Base-by-base conservation (phyloP, 2,329 filamentous ascomycete genomes). In the Colletotrichum sp. region DNA sequence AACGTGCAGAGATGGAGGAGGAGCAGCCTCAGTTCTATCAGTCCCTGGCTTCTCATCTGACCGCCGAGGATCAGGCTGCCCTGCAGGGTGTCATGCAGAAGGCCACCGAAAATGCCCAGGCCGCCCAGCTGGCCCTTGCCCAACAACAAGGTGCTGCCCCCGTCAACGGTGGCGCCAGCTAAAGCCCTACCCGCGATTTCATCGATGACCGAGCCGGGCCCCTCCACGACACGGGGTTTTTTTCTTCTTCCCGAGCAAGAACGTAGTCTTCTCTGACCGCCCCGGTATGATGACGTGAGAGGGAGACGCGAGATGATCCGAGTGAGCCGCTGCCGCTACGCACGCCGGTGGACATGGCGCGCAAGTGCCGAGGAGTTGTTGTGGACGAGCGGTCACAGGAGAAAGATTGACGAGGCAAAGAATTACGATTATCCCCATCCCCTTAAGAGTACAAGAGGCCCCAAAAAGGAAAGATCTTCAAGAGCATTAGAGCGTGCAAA, bases 11-110 rank as follows among this genome's bases (percentile, higher is more conserved):
- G 85, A 91, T 99, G 83, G 95, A 98, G 91, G 93, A 94, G 86
- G 94, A 96, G 81, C 96, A 98, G 82, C 96, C 96, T 18, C 94
- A 96, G 79, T 93, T 98, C 79, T 99, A 99, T 84, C 89, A 93
- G 59, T 93, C 90, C 75, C 89, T 99, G 75, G 95, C 95, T 26
- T 92, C 93, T 79, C 94, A 95, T 77, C 91, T 99, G 55, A 93
- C 91, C 48, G 89, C 92, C 1, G 95, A 97, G 66, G 96, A 99
- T 83, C 95, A 97, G 84, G 90, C 91, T 77, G 90, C 98, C 65
- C 91, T 99, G 77, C 93, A 98, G 83, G 90, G 89, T 26, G 95
- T 96, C 72, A 92, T 98, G 84, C 95, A 94, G 72, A 90, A 90
- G 80, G 86, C 86, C 3, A 84, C 88, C 68, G 86, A 88, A 79